phyloP scores from a whole-genome alignment of 2,329 filamentous ascomycete species.

The Fusarium coicis region DNA sequence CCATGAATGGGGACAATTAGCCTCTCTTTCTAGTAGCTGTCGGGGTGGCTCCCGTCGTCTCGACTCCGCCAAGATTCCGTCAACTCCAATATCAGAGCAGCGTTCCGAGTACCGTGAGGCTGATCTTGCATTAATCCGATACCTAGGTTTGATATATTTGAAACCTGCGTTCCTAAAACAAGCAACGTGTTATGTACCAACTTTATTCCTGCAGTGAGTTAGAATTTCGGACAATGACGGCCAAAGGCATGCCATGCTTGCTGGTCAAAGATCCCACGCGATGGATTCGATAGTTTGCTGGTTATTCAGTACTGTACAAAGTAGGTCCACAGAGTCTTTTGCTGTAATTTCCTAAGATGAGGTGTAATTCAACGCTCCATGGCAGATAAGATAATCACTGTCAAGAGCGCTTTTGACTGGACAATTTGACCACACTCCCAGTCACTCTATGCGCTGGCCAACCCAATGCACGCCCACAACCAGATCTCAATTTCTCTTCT shows the following conservation, averaged over 20 bases:
- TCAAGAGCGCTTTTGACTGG: conserved; percentile 30
- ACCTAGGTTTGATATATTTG: conserved; percentile 9
- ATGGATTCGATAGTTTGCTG: conserved; percentile 32
- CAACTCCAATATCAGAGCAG: conserved; percentile 6
- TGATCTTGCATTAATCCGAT: conserved; percentile 21
- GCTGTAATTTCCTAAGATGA: conserved; percentile 47
- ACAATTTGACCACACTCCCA: neutral
- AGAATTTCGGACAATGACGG: neutral
- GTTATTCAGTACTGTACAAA: neutral
- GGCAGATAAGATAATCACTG: conserved; percentile 20
- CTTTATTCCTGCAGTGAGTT: neutral
- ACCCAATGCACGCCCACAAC: conserved; percentile 16
- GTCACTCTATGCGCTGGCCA: conserved; percentile 5
- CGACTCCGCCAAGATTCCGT: conserved; percentile 8
- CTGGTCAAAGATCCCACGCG: neutral
- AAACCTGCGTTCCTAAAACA: conserved; percentile 11
- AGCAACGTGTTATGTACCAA: neutral
- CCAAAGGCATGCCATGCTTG: neutral
- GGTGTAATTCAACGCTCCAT: conserved; percentile 38
- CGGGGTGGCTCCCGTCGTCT: conserved; percentile 9
- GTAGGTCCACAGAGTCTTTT: conserved; percentile 35
- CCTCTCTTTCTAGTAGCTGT: conserved; percentile 11
- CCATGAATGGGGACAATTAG: conserved; percentile 30
- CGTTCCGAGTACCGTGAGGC: conserved; percentile 1
- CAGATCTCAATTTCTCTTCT: conserved; percentile 21